Percentiles rank a stretch among this genome's conserved stretches.
Evolutionary conservation across 257 asterid genomes (phyloP).

Genomic region (Craterostigma plantagineum): DNA sequence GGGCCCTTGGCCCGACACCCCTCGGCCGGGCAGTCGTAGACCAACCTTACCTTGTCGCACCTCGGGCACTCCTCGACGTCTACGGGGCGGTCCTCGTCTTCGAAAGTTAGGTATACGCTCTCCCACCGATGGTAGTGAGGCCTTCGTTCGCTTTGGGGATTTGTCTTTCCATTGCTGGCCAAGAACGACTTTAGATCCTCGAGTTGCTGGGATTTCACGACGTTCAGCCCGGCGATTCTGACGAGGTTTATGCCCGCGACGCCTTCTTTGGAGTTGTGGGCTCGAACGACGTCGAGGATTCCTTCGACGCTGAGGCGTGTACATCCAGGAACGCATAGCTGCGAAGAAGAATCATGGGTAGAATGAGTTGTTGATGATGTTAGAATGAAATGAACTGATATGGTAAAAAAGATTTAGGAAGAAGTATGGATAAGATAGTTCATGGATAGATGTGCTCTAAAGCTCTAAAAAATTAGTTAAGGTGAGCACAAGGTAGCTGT

Average conservation of each 20-base stretch:
- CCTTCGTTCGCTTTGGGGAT: constrained; percentile 11
- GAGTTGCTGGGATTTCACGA: constrained; percentile 25
- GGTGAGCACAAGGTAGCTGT: too few species aligned
- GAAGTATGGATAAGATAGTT: too few species aligned
- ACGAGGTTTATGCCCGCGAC: constrained; percentile 24
- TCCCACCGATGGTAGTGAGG: constrained; percentile 37
- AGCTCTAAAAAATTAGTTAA: too few species aligned
- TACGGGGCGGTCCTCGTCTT: constrained; percentile 44
- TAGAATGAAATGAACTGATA: too few species aligned
- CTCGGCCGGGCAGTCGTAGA: constrained; percentile 48
- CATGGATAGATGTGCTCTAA: too few species aligned
- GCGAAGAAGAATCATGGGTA: constrained; percentile 3
- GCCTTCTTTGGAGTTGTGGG: constrained; percentile 15
- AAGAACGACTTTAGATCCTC: constrained; percentile 25
- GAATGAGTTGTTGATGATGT: too few species aligned
- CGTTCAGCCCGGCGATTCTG: constrained; percentile 49
- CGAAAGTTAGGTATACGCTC: constrained; percentile 24
- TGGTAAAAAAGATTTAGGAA: too few species aligned
- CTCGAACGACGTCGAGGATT: constrained; percentile 20
- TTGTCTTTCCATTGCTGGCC: constrained; percentile 13
- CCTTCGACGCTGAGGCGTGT: constrained; percentile 39
- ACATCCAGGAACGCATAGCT: constrained; percentile 62
- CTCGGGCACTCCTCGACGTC: constrained; percentile 46
- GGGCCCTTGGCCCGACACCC: constrained; percentile 24
- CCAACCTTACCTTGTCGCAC: constrained; percentile 34